These are phyloP conservation scores for Asterochloris sp. DNA, from an alignment of 139 green algal genomes.

Conservation along the genomic window DNA sequence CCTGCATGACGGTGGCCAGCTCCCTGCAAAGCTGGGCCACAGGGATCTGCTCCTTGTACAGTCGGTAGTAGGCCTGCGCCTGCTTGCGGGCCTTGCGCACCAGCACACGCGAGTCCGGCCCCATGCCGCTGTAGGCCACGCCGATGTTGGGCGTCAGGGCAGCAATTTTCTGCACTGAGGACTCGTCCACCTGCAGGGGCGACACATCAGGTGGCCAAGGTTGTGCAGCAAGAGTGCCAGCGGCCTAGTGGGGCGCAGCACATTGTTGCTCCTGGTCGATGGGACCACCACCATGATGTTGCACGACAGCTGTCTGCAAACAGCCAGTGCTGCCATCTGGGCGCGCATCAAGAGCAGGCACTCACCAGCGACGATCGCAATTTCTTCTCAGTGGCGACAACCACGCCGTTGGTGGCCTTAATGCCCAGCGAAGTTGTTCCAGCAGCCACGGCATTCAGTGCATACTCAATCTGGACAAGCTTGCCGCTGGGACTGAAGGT, in stretches of 20 bases:
- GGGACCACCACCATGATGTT: too few species aligned
- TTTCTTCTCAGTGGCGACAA: slow-evolving; percentile 99
- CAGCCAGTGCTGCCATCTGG: too few species aligned
- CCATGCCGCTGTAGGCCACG: slow-evolving; percentile 98
- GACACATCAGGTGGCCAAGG: too few species aligned
- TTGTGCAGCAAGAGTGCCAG: neutral
- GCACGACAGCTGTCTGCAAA: too few species aligned
- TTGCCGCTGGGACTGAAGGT: slow-evolving; percentile 99
- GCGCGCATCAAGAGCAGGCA: slow-evolving; percentile 31
- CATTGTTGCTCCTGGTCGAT: too few species aligned
- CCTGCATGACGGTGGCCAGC: slow-evolving; percentile 98
- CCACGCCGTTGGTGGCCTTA: slow-evolving; percentile 94
- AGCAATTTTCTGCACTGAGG: slow-evolving; percentile 90
- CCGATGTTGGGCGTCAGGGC: slow-evolving; percentile 90
- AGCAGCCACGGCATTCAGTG: slow-evolving; percentile 88
- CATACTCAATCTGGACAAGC: slow-evolving; percentile 98
- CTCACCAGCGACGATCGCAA: slow-evolving; percentile 74
- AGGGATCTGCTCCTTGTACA: slow-evolving; percentile 97
- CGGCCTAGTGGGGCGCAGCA: too few species aligned
- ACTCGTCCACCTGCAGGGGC: slow-evolving; percentile 55
- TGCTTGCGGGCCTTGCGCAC: slow-evolving; percentile 70
- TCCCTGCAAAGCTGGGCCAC: slow-evolving; percentile 96
- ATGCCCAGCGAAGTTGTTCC: slow-evolving; percentile 97
- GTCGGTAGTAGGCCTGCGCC: slow-evolving; percentile 74
- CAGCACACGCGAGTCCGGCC: slow-evolving; percentile 94